Conservation (phyloP, 2,329 filamentous ascomycete species). For the Claviceps pazoutovae region DNA sequence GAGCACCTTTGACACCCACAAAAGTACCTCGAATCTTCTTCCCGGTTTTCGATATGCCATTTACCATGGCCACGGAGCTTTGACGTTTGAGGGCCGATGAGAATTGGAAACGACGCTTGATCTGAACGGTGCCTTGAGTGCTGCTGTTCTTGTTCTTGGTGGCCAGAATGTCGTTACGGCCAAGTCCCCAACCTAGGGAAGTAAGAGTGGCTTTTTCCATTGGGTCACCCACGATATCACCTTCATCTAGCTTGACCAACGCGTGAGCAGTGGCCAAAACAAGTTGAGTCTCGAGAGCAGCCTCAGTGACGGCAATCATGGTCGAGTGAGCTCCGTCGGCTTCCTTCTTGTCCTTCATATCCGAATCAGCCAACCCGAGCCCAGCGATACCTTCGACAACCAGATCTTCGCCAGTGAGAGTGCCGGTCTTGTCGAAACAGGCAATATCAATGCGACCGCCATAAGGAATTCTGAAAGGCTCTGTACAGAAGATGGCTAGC, state of each 20-base stretch:
- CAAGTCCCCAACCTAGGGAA: slow-evolving; percentile 86
- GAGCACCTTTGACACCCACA: slow-evolving; percentile 89
- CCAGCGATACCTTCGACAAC: slow-evolving; percentile 96
- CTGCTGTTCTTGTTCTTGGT: slow-evolving; percentile 33
- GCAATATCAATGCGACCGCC: slow-evolving; percentile 91
- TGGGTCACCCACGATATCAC: slow-evolving; percentile 91
- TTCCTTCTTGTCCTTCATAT: slow-evolving; percentile 51
- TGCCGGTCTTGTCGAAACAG: slow-evolving; percentile 98
- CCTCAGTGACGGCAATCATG: slow-evolving; percentile 56
- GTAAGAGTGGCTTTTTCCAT: slow-evolving; percentile 95
- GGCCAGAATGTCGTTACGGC: slow-evolving; percentile 70
- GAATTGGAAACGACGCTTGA: slow-evolving; percentile 96
- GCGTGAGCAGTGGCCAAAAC: slow-evolving; percentile 93
- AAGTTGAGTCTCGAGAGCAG: slow-evolving; percentile 71
- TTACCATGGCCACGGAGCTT: slow-evolving; percentile 79
- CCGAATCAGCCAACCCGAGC: slow-evolving; percentile 55
- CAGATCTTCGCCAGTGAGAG: slow-evolving; percentile 87
- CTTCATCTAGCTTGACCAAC: slow-evolving; percentile 89
- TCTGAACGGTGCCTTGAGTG: slow-evolving; percentile 61
- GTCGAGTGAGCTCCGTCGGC: slow-evolving; percentile 71
- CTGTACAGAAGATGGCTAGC: slow-evolving; percentile 95
- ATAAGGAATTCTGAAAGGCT: slow-evolving; percentile 95
- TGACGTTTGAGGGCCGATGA: slow-evolving; percentile 93
- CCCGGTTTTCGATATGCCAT: slow-evolving; percentile 57
- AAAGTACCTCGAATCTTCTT: slow-evolving; percentile 76